Conservation (phyloP, 192 early-diverging fungal genomes). For the Umbelopsis sp. region DNA sequence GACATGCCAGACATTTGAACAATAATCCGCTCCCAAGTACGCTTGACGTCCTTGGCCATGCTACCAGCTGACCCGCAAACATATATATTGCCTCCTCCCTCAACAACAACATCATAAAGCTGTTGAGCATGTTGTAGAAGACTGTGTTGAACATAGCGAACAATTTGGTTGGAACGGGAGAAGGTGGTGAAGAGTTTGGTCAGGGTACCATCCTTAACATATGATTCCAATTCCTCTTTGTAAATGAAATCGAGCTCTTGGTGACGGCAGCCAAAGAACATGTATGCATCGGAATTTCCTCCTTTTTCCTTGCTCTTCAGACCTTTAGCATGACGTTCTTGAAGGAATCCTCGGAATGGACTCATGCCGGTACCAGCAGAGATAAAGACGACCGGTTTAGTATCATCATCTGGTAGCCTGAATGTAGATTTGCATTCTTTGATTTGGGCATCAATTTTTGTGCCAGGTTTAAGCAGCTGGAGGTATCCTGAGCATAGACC, state of each 20-base stretch:
- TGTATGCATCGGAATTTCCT: constrained; percentile 44
- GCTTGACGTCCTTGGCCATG: constrained; percentile 34
- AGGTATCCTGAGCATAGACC: constrained; percentile 20
- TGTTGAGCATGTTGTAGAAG: constrained; percentile 24
- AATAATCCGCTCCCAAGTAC: constrained; percentile 19
- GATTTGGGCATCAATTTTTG: constrained; percentile 22
- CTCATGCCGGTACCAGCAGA: constrained; percentile 92
- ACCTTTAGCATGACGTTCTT: constrained; percentile 32
- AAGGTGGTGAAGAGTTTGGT: constrained; percentile 57
- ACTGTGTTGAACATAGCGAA: constrained; percentile 37
- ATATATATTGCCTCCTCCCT: constrained; percentile 20
- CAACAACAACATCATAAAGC: constrained; percentile 17
- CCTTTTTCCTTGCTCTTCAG: constrained; percentile 51
- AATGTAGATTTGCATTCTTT: constrained; percentile 50
- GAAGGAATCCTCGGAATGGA: constrained; percentile 88
- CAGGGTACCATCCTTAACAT: constrained; percentile 53
- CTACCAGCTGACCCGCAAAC: constrained; percentile 31
- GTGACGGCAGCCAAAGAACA: constrained; percentile 88
- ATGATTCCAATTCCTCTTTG: constrained; percentile 58
- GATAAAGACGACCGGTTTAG: constrained; percentile 79
- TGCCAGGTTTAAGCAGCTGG: background rate
- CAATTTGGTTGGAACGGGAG: constrained; percentile 52
- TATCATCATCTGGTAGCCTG: constrained; percentile 56
- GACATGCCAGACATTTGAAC: constrained; percentile 22
- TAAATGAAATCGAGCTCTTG: constrained; percentile 72